Evolutionary conservation across 2,329 filamentous ascomycete genomes (phyloP).

Genomic region (Fusarium palustre): DNA sequence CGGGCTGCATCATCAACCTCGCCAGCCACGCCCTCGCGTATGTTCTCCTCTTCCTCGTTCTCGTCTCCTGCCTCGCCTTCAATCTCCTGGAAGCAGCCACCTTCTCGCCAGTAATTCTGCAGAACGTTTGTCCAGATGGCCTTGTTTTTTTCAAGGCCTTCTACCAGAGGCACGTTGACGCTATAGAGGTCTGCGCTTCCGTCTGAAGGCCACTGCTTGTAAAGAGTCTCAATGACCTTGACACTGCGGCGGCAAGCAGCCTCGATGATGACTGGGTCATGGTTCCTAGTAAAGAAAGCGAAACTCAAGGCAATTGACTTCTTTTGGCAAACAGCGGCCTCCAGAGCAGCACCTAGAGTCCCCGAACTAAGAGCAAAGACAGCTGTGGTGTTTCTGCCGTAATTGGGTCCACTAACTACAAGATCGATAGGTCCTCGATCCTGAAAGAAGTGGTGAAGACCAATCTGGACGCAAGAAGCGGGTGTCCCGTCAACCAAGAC

Average conservation of each 20-base stretch:
- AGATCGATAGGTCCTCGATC: constrained; percentile 79
- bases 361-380: constrained; percentile 83
- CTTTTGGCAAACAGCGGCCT: constrained; percentile 77
- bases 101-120: constrained; percentile 89
- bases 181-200: constrained; percentile 83
- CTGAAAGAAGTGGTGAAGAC: constrained; percentile 81
- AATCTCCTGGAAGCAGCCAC: constrained; percentile 87
- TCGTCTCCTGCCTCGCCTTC: constrained; percentile 73
- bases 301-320: constrained; percentile 86
- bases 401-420: constrained; percentile 84
- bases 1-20: constrained; percentile 55
- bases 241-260: constrained; percentile 81
- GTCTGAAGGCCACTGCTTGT: constrained; percentile 76
- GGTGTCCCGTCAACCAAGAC: constrained; percentile 84
- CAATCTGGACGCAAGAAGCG: constrained; percentile 84
- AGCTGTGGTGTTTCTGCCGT: constrained; percentile 84
- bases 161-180: constrained; percentile 88
- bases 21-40: constrained; percentile 73
- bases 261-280: constrained; percentile 83
- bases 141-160: constrained; percentile 76
- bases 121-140: constrained; percentile 87
- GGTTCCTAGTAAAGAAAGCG: constrained; percentile 87
- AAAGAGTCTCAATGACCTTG: constrained; percentile 81
- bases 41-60: constrained; percentile 77
- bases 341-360: constrained; percentile 80